Percentiles rank a stretch among this genome's conserved stretches.
These are phyloP conservation scores for Hypocreales sp. DNA, from an alignment of 2,329 filamentous ascomycete species.

Conservation along the genomic window DNA sequence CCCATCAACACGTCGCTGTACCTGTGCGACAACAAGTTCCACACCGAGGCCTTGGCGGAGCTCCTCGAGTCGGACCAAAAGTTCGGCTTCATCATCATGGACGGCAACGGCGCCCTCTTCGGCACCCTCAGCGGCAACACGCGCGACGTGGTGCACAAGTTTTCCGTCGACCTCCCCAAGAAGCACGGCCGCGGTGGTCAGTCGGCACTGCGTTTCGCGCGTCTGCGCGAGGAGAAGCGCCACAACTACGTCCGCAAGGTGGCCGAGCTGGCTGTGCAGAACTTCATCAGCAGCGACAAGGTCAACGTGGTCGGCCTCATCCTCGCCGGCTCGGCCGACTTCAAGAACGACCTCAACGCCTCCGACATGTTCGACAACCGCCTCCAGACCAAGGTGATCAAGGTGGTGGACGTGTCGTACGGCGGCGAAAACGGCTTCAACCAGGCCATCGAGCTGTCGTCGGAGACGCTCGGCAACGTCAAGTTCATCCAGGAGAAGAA, in stretches of 20 bases:
- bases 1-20: constrained; percentile 99
- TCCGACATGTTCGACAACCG: constrained; percentile 95
- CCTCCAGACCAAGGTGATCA: constrained; percentile 90
- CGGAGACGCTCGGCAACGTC: constrained; percentile 95
- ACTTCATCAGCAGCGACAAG: constrained; percentile 97
- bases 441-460: constrained; percentile 90
- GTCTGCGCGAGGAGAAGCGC: constrained; percentile 97
- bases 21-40: constrained; percentile 99
- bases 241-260: constrained; percentile 99
- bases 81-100: constrained; percentile 99
- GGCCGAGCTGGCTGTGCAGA: constrained; percentile 92
- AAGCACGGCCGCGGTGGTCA: constrained; percentile 99
- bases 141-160: constrained; percentile 92
- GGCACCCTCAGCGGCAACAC: constrained; percentile 96
- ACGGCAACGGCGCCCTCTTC: constrained; percentile 95
- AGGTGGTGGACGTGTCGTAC: constrained; percentile 97
- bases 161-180: constrained; percentile 96
- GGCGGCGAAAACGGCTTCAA: constrained; percentile 99
- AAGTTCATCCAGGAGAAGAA: constrained; percentile 99
- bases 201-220: constrained; percentile 96
- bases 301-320: constrained; percentile 94
- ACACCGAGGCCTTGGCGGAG: constrained; percentile 93
- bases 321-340: constrained; percentile 92
- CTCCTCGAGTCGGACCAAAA: constrained; percentile 97
- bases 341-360: constrained; percentile 97